These are phyloP conservation scores for Akanthomyces uredinophilus DNA, from an alignment of 2,329 filamentous ascomycete species.

Conservation along the genomic window DNA sequence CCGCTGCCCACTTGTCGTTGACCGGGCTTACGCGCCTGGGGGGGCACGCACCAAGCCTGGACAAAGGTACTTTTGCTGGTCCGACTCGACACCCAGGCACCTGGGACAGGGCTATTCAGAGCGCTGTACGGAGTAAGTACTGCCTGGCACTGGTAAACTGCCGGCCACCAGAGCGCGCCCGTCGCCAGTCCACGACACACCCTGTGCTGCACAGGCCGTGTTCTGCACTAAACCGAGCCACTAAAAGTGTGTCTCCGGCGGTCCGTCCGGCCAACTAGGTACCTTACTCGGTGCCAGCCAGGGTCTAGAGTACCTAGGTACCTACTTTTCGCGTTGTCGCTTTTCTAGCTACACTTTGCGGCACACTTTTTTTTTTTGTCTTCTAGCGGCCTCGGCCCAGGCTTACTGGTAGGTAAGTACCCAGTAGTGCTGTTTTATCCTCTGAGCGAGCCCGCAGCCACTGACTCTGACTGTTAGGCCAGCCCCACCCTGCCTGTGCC, in stretches of 20 bases:
- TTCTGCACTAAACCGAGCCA: no score
- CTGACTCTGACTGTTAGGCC: not conserved
- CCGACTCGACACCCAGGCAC: not conserved
- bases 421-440: not conserved
- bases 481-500: not conserved
- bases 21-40: not conserved
- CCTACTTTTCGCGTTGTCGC: not conserved
- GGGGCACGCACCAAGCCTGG: no score
- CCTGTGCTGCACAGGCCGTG: not conserved
- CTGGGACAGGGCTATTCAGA: not conserved
- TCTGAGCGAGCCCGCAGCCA: not conserved
- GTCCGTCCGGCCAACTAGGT: not conserved
- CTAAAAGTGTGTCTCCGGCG: not conserved
- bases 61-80: not conserved
- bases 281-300: no score
- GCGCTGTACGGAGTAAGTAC: constrained; percentile 1
- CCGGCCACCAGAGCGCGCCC: no score
- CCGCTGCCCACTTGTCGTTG: not conserved
- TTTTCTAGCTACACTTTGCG: no score
- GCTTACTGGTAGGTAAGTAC: no score
- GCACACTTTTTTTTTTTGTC: not conserved
- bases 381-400: not conserved
- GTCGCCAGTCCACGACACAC: not conserved
- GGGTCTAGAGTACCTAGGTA: not conserved
- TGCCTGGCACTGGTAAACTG: no score